phyloP scores from a whole-genome alignment of 2,329 filamentous ascomycete genomes.

The Claviceps fusiformis region DNA sequence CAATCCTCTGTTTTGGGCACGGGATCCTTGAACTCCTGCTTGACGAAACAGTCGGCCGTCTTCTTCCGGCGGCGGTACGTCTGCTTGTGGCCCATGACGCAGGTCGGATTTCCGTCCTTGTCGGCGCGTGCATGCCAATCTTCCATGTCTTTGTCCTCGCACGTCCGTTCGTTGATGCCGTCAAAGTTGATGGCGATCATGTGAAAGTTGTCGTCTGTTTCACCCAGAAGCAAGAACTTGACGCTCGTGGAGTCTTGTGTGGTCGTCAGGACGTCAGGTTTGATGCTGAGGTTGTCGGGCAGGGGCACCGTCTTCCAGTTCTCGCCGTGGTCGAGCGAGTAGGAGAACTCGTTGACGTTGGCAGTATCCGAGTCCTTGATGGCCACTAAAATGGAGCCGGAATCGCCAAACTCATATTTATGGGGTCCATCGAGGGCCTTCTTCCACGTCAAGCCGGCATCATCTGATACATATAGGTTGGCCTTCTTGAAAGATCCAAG shows the following conservation, averaged over 20 bases:
- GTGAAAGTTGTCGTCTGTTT: constrained; percentile 40
- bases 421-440: constrained; percentile 65
- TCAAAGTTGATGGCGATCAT: constrained; percentile 74
- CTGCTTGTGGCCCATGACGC: constrained; percentile 93
- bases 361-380: constrained; percentile 58
- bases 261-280: constrained; percentile 65
- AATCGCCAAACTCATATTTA: constrained; percentile 92
- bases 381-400: constrained; percentile 78
- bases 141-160: constrained; percentile 67
- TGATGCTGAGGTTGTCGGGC: constrained; percentile 51
- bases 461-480: constrained; percentile 76
- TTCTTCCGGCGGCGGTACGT: constrained; percentile 76
- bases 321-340: constrained; percentile 82
- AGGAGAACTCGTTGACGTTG: constrained; percentile 45
- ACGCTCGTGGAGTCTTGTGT: constrained; percentile 85
- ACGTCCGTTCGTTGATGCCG: constrained; percentile 66
- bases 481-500: constrained; percentile 60
- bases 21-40: constrained; percentile 70
- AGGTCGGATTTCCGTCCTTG: constrained; percentile 66
- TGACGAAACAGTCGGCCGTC: constrained; percentile 77
- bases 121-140: constrained; percentile 78
- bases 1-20: constrained; percentile 58
- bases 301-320: constrained; percentile 65
- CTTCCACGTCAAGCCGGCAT: constrained; percentile 78
- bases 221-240: constrained; percentile 72